phyloP scores from a whole-genome alignment of 208 protist genomes.

The Lotmaria passim region DNA sequence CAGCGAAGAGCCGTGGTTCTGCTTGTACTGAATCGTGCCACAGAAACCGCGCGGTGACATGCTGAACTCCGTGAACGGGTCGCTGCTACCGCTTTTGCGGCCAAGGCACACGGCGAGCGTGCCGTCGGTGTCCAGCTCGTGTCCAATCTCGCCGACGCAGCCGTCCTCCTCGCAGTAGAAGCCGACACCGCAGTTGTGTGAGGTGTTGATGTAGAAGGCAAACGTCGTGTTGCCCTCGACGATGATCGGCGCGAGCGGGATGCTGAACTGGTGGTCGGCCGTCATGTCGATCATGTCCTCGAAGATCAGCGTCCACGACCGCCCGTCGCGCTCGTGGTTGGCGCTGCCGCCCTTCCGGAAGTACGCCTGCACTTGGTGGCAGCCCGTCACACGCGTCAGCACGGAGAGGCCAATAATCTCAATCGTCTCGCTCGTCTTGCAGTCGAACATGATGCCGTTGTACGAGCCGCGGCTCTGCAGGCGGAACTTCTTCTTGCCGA shows the following conservation, averaged over 20 bases:
- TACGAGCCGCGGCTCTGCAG: constrained; percentile 74
- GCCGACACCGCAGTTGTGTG: constrained; percentile 88
- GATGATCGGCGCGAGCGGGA: constrained; percentile 65
- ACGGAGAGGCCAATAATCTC: constrained; percentile 75
- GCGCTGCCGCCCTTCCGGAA: constrained; percentile 82
- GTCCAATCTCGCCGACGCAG: constrained; percentile 70
- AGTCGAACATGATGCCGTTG: constrained; percentile 93
- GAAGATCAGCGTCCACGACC: constrained; percentile 77
- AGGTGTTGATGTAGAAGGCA: constrained; percentile 89
- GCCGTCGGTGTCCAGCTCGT: constrained; percentile 83
- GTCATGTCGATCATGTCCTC: constrained; percentile 80
- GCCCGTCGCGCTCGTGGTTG: constrained; percentile 60
- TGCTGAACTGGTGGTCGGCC: constrained; percentile 57
- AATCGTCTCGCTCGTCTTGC: constrained; percentile 69
- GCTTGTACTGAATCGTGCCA: constrained; percentile 85
- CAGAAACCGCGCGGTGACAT: constrained; percentile 78
- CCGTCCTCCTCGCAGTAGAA: constrained; percentile 87
- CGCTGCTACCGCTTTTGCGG: constrained; percentile 77
- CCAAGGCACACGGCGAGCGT: constrained; percentile 79
- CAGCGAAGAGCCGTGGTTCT: constrained; percentile 62
- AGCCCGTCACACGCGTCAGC: constrained; percentile 69
- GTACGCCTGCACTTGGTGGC: constrained; percentile 85
- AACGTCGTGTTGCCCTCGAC: constrained; percentile 75
- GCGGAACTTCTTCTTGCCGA: constrained; percentile 80
- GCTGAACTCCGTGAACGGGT: constrained; percentile 72